These are phyloP conservation scores for Dioscorea cayenensis DNA, from an alignment of 116 monocot species.

Conservation along the genomic window DNA sequence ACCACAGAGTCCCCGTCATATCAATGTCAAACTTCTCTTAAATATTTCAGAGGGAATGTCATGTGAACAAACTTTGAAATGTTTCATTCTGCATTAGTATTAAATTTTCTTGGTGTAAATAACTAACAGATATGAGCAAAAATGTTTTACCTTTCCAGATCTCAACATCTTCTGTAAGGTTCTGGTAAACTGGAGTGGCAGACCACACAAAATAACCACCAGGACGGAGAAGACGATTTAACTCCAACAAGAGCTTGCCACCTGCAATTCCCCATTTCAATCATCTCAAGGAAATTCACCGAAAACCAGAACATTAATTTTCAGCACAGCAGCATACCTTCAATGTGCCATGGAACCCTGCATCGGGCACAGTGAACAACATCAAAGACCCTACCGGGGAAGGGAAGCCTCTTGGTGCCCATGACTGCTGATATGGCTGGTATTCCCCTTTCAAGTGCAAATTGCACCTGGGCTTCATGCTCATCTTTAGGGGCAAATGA, in stretches of 20 bases:
- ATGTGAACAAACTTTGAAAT: no score
- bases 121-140: background rate
- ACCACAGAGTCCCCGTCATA: background rate
- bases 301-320: background rate
- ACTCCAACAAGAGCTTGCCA: constrained; percentile 62
- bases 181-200: constrained; percentile 60
- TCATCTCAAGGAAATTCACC: background rate
- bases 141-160: constrained; percentile 52
- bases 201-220: constrained; percentile 79
- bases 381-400: constrained; percentile 57
- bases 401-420: constrained; percentile 69
- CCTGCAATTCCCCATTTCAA: constrained; percentile 27
- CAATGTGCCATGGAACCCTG: constrained; percentile 69
- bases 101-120: no score
- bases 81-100: no score
- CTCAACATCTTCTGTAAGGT: constrained; percentile 41
- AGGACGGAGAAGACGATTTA: constrained; percentile 57
- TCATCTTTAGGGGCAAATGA: constrained; percentile 78
- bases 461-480: constrained; percentile 74
- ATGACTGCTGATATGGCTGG: constrained; percentile 65
- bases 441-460: constrained; percentile 65
- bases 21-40: no score
- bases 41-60: no score
- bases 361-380: constrained; percentile 67
- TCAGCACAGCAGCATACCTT: constrained; percentile 29